Conservation (phyloP, 1,284 basidiomycete species). For the Phylloboletellus chloephorus region DNA sequence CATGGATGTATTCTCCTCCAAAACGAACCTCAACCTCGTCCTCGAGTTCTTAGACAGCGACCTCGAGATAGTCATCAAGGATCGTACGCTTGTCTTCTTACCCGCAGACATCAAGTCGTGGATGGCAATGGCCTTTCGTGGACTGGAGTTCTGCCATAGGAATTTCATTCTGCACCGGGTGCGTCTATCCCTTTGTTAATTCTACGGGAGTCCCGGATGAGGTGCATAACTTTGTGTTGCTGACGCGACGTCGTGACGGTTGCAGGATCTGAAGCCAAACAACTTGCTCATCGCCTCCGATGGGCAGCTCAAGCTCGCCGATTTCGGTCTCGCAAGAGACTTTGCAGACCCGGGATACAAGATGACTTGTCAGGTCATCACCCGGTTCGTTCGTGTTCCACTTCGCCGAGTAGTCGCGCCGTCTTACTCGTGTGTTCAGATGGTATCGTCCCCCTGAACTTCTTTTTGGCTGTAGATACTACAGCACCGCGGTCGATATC, state of each 20-base stretch:
- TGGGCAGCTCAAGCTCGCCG: constrained; percentile 94
- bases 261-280: constrained; percentile 98
- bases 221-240: constrained; percentile 5
- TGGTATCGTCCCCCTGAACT: constrained; percentile 98
- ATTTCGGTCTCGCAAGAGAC: constrained; percentile 98
- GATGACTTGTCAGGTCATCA: constrained; percentile 99
- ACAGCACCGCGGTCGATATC: constrained; percentile 84
- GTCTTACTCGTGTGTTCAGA: constrained; percentile 38
- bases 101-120: constrained; percentile 97
- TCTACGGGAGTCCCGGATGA: constrained; percentile 7
- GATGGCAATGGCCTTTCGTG: constrained; percentile 97
- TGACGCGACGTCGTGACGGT: constrained; percentile 1
- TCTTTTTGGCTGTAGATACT: constrained; percentile 83
- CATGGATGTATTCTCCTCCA: constrained; percentile 94
- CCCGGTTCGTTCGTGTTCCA: constrained; percentile 51
- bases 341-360: constrained; percentile 88
- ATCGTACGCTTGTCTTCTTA: constrained; percentile 85
- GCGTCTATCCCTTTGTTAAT: constrained; percentile 27
- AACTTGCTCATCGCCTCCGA: constrained; percentile 92
- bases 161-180: constrained; percentile 94
- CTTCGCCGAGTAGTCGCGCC: neutral
- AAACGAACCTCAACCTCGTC: constrained; percentile 95
- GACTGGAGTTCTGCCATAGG: constrained; percentile 94
- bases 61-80: constrained; percentile 95
- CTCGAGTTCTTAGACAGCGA: constrained; percentile 98